These are phyloP conservation scores for Pulveroboletus sp. DNA, from an alignment of 768 basidiomycete species.

Conservation along the genomic window DNA sequence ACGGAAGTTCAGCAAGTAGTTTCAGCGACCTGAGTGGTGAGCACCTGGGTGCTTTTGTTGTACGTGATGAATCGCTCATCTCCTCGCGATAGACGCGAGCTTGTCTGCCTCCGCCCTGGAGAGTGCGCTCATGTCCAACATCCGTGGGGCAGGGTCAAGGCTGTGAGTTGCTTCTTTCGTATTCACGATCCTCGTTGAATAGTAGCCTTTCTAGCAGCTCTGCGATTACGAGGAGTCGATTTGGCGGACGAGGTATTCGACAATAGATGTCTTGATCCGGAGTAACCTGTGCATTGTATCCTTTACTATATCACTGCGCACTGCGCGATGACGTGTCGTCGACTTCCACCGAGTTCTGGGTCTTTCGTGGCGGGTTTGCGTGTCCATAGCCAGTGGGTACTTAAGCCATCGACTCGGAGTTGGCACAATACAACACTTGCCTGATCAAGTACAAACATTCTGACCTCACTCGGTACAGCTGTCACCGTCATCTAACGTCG, in stretches of 20 bases:
- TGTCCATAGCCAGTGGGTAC: constrained; percentile 12
- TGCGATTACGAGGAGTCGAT: constrained; percentile 33
- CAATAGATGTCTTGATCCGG: constrained; percentile 17
- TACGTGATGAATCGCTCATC: neutral
- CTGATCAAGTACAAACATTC: constrained; percentile 26
- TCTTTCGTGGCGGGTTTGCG: constrained; percentile 20
- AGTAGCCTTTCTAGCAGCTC: constrained; percentile 26
- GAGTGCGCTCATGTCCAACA: constrained; percentile 77
- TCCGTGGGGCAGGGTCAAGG: constrained; percentile 61
- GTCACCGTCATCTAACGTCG: constrained; percentile 6
- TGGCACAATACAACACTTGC: constrained; percentile 17
- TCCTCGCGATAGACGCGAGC: constrained; percentile 52
- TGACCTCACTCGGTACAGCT: too few relatives aligned
- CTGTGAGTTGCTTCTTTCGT: constrained; percentile 48
- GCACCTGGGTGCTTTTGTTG: constrained; percentile 15
- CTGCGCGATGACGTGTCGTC: constrained; percentile 18
- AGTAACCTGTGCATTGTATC: neutral
- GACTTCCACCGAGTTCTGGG: constrained; percentile 21
- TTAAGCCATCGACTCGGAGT: constrained; percentile 5
- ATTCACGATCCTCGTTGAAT: neutral
- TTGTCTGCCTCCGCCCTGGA: constrained; percentile 78
- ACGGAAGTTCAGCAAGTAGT: constrained; percentile 74
- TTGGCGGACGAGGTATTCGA: constrained; percentile 25
- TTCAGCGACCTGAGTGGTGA: constrained; percentile 86
- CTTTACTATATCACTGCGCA: constrained; percentile 3